A percentile compares a stretch with the other conserved stretches of the same genome.
Evolutionary conservation across 2,329 filamentous ascomycete species (phyloP).

Genomic region (Fusarium staphyleae): DNA sequence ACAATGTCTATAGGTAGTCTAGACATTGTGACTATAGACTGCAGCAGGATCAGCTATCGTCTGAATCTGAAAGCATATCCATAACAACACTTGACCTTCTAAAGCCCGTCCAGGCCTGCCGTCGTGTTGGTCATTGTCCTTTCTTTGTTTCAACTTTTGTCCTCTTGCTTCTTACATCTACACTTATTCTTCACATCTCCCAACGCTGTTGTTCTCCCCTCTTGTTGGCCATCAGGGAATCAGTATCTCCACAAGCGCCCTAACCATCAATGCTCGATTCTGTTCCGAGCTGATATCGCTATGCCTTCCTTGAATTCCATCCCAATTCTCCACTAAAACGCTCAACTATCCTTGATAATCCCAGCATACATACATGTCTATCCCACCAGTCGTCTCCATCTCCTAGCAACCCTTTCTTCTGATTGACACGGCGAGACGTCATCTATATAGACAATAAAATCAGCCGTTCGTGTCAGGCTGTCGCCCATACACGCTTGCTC

Average conservation of each 20-base stretch:
- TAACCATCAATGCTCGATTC: conserved; percentile 18
- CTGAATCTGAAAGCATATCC: too few species aligned
- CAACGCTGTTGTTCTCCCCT: not conserved
- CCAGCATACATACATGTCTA: conserved; percentile 29
- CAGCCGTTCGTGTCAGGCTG: not conserved
- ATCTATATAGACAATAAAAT: conserved; percentile 4
- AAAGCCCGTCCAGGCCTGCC: not conserved
- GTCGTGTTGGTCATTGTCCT: not conserved
- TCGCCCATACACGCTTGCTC: not conserved
- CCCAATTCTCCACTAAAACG: conserved; percentile 29
- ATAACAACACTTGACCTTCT: too few species aligned
- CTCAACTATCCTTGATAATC: conserved; percentile 38
- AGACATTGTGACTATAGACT: too few species aligned
- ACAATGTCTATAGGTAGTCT: too few species aligned
- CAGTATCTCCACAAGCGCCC: conserved; percentile 5
- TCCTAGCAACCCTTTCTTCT: conserved; percentile 10
- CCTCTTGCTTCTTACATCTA: conserved; percentile 26
- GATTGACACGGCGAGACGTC: conserved; percentile 9
- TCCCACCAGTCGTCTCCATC: conserved; percentile 13
- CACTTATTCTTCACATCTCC: conserved; percentile 23
- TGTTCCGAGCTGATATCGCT: conserved; percentile 19
- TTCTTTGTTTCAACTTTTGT: conserved; percentile 17
- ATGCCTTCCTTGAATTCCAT: conserved; percentile 19
- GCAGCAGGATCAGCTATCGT: too few species aligned
- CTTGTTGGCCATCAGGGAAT: not conserved